phyloP scores from a whole-genome alignment of 2,329 filamentous ascomycete genomes.

The Didymella arachidicola region DNA sequence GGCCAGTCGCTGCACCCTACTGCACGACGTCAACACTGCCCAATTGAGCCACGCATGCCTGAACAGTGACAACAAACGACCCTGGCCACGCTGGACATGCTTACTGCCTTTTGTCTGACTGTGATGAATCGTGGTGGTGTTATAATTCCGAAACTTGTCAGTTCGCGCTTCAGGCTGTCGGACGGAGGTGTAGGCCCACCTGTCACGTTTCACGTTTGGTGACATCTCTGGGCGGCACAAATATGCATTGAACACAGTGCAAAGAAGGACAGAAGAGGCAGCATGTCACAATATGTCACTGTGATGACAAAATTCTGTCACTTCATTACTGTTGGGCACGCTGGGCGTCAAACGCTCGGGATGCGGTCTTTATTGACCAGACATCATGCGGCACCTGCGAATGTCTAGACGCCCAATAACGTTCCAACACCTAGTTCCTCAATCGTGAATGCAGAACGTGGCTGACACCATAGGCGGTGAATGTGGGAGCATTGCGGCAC shows the following conservation, averaged over 20 bases:
- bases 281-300: slow-evolving; percentile 1
- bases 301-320: not conserved
- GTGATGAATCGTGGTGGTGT: not conserved
- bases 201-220: slow-evolving; percentile 33
- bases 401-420: slow-evolving; percentile 8
- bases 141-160: slow-evolving; percentile 9
- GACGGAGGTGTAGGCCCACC: slow-evolving; percentile 24
- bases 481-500: slow-evolving; percentile 30
- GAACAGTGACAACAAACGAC: slow-evolving; percentile 3
- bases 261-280: not conserved
- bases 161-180: slow-evolving; percentile 17
- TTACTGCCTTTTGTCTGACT: not conserved
- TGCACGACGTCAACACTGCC: slow-evolving; percentile 13
- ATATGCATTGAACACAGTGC: not conserved
- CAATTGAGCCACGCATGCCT: slow-evolving; percentile 6
- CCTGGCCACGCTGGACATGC: slow-evolving; percentile 1
- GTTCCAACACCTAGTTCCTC: slow-evolving; percentile 4
- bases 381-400: slow-evolving; percentile 2
- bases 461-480: slow-evolving; percentile 46
- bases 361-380: not conserved
- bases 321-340: not conserved
- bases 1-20: slow-evolving; percentile 1
- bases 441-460: slow-evolving; percentile 34
- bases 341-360: not conserved
- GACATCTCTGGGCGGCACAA: slow-evolving; percentile 15